phyloP scores from a whole-genome alignment of 1,139 yeast species.

The Blastobotrys arbuscula region DNA sequence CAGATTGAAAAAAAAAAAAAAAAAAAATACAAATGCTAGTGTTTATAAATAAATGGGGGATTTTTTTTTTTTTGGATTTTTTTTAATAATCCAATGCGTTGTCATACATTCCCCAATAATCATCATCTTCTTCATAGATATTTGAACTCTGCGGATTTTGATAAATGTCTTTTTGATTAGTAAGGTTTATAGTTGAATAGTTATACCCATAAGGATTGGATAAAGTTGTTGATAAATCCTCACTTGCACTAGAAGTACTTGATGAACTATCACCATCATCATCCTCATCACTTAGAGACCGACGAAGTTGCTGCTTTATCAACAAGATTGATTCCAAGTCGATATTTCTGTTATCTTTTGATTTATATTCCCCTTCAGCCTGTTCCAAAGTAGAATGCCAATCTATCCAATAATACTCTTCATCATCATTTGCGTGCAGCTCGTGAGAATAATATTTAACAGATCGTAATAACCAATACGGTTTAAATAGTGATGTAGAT shows the following conservation, averaged over 20 bases:
- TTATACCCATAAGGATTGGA: background rate
- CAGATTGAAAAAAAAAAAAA: too few species aligned
- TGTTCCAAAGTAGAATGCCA: conserved; percentile 21
- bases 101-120: conserved; percentile 19
- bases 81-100: background rate
- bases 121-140: conserved; percentile 14
- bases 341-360: background rate
- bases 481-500: conserved; percentile 21
- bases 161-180: too few species aligned
- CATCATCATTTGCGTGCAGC: conserved; percentile 26
- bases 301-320: conserved; percentile 4
- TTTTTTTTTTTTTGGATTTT: background rate
- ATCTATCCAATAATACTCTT: conserved; percentile 27
- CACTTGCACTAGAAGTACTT: background rate
- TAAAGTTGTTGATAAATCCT: background rate
- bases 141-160: too few species aligned
- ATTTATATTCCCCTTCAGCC: conserved; percentile 20
- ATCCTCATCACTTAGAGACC: background rate
- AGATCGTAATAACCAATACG: conserved; percentile 22
- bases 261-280: background rate
- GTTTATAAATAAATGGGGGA: background rate
- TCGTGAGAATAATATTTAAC: conserved; percentile 13
- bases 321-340: conserved; percentile 1
- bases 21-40: background rate
- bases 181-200: background rate